phyloP scores from a whole-genome alignment of 2,329 filamentous ascomycete genomes.

The Mariannaea elegans region DNA sequence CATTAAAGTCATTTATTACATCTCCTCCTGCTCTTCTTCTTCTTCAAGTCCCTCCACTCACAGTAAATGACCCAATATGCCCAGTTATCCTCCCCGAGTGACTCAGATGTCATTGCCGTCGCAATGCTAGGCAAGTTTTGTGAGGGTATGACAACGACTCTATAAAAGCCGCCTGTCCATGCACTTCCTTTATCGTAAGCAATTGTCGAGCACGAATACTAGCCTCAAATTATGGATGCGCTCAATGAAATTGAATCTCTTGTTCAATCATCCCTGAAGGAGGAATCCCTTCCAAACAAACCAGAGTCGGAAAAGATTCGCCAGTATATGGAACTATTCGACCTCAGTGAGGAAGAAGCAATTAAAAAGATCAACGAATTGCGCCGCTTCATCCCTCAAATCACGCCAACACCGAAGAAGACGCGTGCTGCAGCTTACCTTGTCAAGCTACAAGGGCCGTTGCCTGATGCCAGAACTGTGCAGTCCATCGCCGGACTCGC shows the following conservation, averaged over 20 bases:
- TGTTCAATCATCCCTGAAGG: not conserved
- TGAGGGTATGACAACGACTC: too few species aligned
- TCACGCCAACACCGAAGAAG: not conserved
- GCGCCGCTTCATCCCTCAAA: constrained; percentile 3
- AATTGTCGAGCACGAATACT: too few species aligned
- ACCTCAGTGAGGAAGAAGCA: constrained; percentile 9
- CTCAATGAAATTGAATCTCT: constrained; percentile 14
- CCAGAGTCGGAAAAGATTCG: not conserved
- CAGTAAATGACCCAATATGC: too few species aligned
- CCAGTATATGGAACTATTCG: constrained; percentile 22
- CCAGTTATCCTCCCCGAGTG: too few species aligned
- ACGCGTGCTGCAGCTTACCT: constrained; percentile 15
- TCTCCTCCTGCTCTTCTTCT: too few species aligned
- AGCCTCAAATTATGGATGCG: constrained; percentile 1
- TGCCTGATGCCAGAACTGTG: constrained; percentile 8
- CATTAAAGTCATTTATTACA: too few species aligned
- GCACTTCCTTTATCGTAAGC: not conserved
- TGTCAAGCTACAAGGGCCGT: constrained; percentile 8
- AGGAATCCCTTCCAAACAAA: not conserved
- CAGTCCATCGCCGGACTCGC: constrained; percentile 10
- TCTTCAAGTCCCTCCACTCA: too few species aligned
- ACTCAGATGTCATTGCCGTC: too few species aligned
- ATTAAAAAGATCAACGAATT: constrained; percentile 17
- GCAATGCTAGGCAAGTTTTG: too few species aligned
- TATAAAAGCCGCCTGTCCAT: not conserved